Conservation (phyloP, 1,284 basidiomycete species). For the Naganishia sp. region DNA sequence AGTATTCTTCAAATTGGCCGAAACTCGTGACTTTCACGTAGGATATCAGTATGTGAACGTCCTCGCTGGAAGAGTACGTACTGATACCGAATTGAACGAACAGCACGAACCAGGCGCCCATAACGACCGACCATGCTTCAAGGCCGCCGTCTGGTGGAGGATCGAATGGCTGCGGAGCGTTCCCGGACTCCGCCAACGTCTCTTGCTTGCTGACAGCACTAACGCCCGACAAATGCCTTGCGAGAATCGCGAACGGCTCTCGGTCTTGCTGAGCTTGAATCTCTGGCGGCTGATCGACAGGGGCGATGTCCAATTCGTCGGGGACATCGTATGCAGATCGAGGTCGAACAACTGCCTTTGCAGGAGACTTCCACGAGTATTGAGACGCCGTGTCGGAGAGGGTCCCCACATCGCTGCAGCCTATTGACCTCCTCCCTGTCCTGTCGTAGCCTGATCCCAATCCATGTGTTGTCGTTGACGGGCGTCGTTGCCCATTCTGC, state of each 20-base stretch:
- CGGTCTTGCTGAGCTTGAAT: constrained; percentile 25
- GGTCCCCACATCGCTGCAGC: no score
- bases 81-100: constrained; percentile 50
- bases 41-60: neutral
- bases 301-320: constrained; percentile 28
- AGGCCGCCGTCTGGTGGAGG: constrained; percentile 51
- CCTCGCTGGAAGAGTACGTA: constrained; percentile 34
- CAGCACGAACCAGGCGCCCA: constrained; percentile 43
- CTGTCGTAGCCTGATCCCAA: no score
- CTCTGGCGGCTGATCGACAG: constrained; percentile 27
- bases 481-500: no score
- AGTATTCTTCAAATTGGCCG: constrained; percentile 47
- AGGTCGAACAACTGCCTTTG: no score
- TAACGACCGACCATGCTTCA: constrained; percentile 49
- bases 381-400: no score
- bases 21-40: constrained; percentile 42
- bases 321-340: neutral
- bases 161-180: constrained; percentile 34
- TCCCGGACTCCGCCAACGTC: neutral
- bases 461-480: no score
- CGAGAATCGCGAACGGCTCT: constrained; percentile 32
- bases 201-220: neutral
- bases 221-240: constrained; percentile 31
- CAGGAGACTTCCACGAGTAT: no score
- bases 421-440: no score